Conservation (phyloP, 768 basidiomycete species). For the Tricholoma hemisulphureum region DNA sequence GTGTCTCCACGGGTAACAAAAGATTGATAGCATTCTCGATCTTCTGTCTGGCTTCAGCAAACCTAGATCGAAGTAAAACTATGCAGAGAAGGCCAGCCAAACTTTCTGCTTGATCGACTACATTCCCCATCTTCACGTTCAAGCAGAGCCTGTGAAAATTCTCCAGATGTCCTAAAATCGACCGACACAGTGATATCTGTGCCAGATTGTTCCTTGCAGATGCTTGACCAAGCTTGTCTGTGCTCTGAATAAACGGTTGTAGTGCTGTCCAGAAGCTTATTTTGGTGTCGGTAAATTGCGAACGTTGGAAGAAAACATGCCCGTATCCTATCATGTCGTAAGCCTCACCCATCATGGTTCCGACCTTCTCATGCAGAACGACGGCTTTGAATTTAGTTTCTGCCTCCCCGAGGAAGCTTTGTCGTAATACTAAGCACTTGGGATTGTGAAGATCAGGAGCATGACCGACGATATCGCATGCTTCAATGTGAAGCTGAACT, state of each 20-base stretch:
- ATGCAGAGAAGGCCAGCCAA: slow-evolving; percentile 21
- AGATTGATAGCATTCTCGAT: slow-evolving; percentile 24
- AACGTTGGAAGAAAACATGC: slow-evolving; percentile 17
- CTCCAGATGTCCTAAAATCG: slow-evolving; percentile 18
- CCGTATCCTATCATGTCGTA: slow-evolving; percentile 26
- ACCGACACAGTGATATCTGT: slow-evolving; percentile 15
- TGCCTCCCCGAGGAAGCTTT: slow-evolving; percentile 9
- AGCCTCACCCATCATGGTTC: slow-evolving; percentile 20
- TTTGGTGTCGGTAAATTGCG: slow-evolving; percentile 8
- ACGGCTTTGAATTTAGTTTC: slow-evolving; percentile 14
- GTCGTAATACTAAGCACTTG: slow-evolving; percentile 16
- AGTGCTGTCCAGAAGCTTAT: slow-evolving; percentile 14
- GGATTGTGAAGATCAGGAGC: slow-evolving; percentile 30
- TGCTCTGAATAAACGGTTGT: slow-evolving; percentile 14
- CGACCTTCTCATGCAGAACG: slow-evolving; percentile 17
- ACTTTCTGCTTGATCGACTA: slow-evolving; percentile 22
- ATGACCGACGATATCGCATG: slow-evolving; percentile 21
- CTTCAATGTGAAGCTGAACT: slow-evolving; percentile 19
- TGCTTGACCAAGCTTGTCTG: slow-evolving; percentile 20
- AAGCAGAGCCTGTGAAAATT: slow-evolving; percentile 11
- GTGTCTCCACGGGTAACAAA: slow-evolving; percentile 10
- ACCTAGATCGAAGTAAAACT: slow-evolving; percentile 23
- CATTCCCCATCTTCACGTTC: slow-evolving; percentile 15
- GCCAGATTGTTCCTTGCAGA: slow-evolving; percentile 26
- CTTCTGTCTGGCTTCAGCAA: slow-evolving; percentile 17